A percentile compares a stretch with the other conserved stretches of the same genome.
Evolutionary conservation across 306 rosid genomes (phyloP).

Genomic region (Neltuma alba): DNA sequence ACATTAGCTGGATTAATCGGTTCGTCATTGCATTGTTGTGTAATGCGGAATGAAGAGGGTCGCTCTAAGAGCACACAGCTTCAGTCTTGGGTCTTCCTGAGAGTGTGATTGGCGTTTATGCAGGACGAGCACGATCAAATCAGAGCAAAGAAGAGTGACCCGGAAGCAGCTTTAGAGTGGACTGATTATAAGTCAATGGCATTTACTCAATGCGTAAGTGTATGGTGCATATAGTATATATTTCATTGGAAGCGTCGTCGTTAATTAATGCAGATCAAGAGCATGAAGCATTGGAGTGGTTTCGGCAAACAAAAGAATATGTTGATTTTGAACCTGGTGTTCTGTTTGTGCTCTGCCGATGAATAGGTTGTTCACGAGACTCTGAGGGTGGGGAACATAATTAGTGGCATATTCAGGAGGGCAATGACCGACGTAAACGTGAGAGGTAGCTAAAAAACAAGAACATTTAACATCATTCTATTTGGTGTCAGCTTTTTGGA

Average conservation of each 20-base stretch:
- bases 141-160: conserved; percentile 54
- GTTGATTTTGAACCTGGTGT: neutral
- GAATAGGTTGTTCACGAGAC: conserved; percentile 87
- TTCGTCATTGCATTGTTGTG: neutral
- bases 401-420: conserved; percentile 85
- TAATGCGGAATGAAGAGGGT: neutral
- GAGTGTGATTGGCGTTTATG: conserved; percentile 8
- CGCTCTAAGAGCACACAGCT: neutral
- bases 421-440: conserved; percentile 68
- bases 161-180: conserved; percentile 64
- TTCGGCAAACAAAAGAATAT: neutral
- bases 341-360: neutral
- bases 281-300: neutral
- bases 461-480: no score
- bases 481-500: no score
- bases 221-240: neutral
- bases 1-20: no score
- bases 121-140: conserved; percentile 92
- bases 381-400: conserved; percentile 72
- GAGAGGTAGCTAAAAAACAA: conserved; percentile 51
- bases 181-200: conserved; percentile 89
- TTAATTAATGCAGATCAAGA: no score
- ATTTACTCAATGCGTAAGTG: conserved; percentile 90
- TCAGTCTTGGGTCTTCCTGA: neutral
- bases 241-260: no score